Percentiles rank a stretch among this genome's conserved stretches.
These are phyloP conservation scores for Cryptosporidium felis DNA, from an alignment of 169 alveolate genomes.

Conservation along the genomic window DNA sequence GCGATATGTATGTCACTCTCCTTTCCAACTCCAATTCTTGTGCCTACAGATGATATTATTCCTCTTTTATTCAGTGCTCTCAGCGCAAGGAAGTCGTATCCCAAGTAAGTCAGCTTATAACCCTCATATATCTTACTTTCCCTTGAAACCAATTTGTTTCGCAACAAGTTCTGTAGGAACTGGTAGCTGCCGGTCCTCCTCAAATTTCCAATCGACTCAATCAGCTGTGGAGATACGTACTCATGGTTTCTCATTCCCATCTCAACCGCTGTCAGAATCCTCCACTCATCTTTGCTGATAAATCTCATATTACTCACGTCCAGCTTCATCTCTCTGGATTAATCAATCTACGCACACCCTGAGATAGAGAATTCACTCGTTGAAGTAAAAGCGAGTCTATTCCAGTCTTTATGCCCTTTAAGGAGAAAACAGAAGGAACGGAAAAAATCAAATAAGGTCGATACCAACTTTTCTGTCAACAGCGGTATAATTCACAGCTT, in stretches of 20 bases:
- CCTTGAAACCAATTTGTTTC: slow-evolving; percentile 93
- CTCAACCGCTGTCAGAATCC: slow-evolving; percentile 96
- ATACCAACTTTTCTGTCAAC: too few species aligned
- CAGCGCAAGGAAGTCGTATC: slow-evolving; percentile 98
- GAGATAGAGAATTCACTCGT: too few species aligned
- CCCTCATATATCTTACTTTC: slow-evolving; percentile 95
- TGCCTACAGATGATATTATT: slow-evolving; percentile 88
- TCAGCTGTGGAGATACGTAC: slow-evolving; percentile 92
- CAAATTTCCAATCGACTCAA: slow-evolving; percentile 95
- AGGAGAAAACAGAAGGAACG: too few species aligned
- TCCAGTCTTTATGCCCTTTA: too few species aligned
- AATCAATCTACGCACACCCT: too few species aligned
- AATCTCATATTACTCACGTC: slow-evolving; percentile 76
- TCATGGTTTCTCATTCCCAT: slow-evolving; percentile 99
- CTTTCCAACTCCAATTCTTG: slow-evolving; percentile 98
- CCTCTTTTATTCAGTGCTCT: slow-evolving; percentile 94
- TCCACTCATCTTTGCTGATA: slow-evolving; percentile 85
- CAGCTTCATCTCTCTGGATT: slow-evolving; percentile 74
- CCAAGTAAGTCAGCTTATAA: slow-evolving; percentile 95
- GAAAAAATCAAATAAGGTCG: too few species aligned
- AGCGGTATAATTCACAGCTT: too few species aligned
- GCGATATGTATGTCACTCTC: slow-evolving; percentile 98
- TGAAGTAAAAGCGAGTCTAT: too few species aligned
- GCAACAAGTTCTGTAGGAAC: slow-evolving; percentile 87
- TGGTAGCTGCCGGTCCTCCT: slow-evolving; percentile 87